These are phyloP conservation scores for Pichia inconspicua DNA, from an alignment of 1,139 yeast genomes.

Conservation along the genomic window DNA sequence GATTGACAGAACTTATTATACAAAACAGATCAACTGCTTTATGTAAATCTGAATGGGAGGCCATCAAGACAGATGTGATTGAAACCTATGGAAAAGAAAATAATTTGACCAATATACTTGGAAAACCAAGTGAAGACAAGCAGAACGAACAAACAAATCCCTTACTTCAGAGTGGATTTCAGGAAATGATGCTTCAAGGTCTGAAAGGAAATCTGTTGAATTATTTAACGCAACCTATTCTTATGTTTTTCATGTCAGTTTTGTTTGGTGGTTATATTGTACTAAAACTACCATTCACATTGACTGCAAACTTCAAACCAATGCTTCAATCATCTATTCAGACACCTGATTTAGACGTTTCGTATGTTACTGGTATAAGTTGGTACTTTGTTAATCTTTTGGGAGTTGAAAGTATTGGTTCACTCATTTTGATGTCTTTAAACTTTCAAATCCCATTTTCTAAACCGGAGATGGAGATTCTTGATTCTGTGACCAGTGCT, in stretches of 20 bases:
- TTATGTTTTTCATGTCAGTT: conserved; percentile 95
- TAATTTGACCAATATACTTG: conserved; percentile 12
- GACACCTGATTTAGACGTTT: conserved; percentile 77
- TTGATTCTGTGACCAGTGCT: conserved; percentile 6
- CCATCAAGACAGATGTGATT: conserved; percentile 1
- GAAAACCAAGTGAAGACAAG: conserved; percentile 6
- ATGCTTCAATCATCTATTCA: conserved; percentile 87
- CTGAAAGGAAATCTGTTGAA: conserved; percentile 75
- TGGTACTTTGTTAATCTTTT: conserved; percentile 91
- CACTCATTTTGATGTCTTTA: conserved; percentile 2
- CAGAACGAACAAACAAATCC: conserved; percentile 36
- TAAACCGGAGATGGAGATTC: conserved; percentile 4
- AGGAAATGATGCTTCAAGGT: conserved; percentile 74
- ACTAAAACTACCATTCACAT: conserved; percentile 72
- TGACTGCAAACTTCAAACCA: conserved; percentile 80
- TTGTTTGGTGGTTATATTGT: conserved; percentile 89
- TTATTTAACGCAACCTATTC: conserved; percentile 83
- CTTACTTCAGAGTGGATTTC: conserved; percentile 59
- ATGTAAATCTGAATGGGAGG: conserved; percentile 14
- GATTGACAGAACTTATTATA: conserved; percentile 30
- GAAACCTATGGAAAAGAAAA: conserved; percentile 23
- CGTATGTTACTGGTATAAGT: conserved; percentile 95
- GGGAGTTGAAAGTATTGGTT: conserved; percentile 66
- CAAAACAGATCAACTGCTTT: conserved; percentile 7
- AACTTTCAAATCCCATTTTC: conserved; percentile 1